Conservation (phyloP, 441 rosid species). For the Jatropha podagrica region DNA sequence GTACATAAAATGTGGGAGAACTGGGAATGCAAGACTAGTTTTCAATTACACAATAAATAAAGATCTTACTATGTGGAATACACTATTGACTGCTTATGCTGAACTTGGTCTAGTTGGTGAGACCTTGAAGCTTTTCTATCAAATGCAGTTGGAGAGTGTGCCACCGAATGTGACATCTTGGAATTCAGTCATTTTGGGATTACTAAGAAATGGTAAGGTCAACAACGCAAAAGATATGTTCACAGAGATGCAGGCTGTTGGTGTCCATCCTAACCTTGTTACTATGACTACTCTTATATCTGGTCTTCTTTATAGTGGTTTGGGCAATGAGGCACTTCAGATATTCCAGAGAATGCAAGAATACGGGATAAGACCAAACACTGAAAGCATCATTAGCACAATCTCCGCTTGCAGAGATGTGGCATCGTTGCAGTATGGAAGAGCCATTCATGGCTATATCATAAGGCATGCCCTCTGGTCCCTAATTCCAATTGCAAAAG, state of each 20-base stretch:
- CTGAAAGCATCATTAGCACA: constrained; percentile 41
- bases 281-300: constrained; percentile 60
- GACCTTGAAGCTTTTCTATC: constrained; percentile 65
- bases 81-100: constrained; percentile 61
- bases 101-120: constrained; percentile 54
- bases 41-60: constrained; percentile 46
- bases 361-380: constrained; percentile 50
- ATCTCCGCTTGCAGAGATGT: constrained; percentile 49
- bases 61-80: constrained; percentile 65
- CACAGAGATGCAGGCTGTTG: constrained; percentile 59
- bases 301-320: constrained; percentile 56
- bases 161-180: constrained; percentile 64
- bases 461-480: constrained; percentile 40
- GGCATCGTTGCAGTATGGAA: constrained; percentile 45
- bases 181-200: constrained; percentile 63
- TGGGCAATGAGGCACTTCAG: constrained; percentile 40
- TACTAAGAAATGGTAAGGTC: constrained; percentile 47
- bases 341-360: constrained; percentile 55
- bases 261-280: constrained; percentile 44
- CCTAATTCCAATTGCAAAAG: constrained; percentile 36
- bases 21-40: constrained; percentile 45
- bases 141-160: constrained; percentile 71
- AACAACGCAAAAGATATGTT: constrained; percentile 60
- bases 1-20: constrained; percentile 67
- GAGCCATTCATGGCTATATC: constrained; percentile 54